phyloP scores from a whole-genome alignment of 192 early-diverging fungal genomes.

The Entophlyctis luteolus region DNA sequence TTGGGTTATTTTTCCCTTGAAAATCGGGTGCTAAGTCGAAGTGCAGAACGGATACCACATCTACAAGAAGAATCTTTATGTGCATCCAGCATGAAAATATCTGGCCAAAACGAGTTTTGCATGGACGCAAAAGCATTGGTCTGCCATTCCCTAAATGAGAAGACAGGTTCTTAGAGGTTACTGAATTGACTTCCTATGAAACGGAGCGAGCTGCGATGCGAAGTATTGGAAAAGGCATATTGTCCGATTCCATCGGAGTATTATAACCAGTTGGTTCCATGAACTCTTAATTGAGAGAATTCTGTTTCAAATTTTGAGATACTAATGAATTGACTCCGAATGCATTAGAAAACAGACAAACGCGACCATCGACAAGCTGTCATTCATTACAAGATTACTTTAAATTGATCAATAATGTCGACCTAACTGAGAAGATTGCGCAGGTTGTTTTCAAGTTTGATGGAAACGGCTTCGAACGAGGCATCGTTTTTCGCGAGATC shows the following conservation, averaged over 20 bases:
- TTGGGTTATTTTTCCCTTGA: no score
- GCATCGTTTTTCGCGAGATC: conserved; percentile 85
- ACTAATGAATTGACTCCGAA: conserved; percentile 81
- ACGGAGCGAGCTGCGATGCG: no score
- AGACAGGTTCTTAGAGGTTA: no score
- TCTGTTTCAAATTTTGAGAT: conserved; percentile 88
- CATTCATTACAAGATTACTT: conserved; percentile 67
- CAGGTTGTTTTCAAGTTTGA: conserved; percentile 85
- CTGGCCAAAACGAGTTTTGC: conserved; percentile 92
- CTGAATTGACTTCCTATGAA: conserved; percentile 84
- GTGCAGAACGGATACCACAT: conserved; percentile 93
- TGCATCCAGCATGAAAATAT: conserved; percentile 90
- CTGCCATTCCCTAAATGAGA: no score
- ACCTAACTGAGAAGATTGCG: conserved; percentile 66
- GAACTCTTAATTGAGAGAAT: conserved; percentile 88
- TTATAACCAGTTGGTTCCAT: conserved; percentile 75
- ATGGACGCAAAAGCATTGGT: conserved; percentile 74
- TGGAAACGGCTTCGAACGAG: conserved; percentile 65
- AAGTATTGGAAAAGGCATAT: no score
- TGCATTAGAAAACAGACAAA: no score
- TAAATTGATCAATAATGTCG: conserved; percentile 49
- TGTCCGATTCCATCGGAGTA: no score
- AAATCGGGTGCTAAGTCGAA: conserved; percentile 98
- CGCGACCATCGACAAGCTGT: conserved; percentile 67
- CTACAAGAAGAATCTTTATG: conserved; percentile 88